A percentile compares a stretch with the other conserved stretches of the same genome.
These are phyloP conservation scores for Dothistroma septosporum DNA, from an alignment of 2,329 filamentous ascomycete species.

Conservation along the genomic window DNA sequence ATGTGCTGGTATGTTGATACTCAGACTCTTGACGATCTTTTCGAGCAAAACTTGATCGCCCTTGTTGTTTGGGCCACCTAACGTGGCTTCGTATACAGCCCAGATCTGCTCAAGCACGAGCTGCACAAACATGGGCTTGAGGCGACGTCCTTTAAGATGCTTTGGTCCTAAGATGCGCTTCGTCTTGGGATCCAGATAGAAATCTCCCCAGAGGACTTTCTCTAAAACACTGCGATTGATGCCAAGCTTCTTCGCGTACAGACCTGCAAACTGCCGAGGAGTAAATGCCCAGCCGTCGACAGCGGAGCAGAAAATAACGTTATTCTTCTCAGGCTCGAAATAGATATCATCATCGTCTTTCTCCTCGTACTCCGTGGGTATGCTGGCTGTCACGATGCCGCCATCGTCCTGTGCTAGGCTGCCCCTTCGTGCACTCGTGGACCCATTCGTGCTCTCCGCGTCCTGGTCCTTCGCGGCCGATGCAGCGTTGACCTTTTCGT, in stretches of 20 bases:
- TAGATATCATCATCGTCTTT: constrained; percentile 95
- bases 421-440: constrained; percentile 40
- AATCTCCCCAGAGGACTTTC: constrained; percentile 95
- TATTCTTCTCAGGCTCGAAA: constrained; percentile 96
- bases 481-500: constrained; percentile 73
- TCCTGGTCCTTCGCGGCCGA: constrained; percentile 38
- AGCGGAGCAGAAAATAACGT: constrained; percentile 97
- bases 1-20: constrained; percentile 78
- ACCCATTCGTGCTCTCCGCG: constrained; percentile 23
- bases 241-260: constrained; percentile 96
- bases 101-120: constrained; percentile 92
- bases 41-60: constrained; percentile 79
- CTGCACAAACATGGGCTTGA: constrained; percentile 98
- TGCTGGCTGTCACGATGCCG: constrained; percentile 44
- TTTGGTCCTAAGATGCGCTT: constrained; percentile 88
- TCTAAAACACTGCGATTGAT: constrained; percentile 85
- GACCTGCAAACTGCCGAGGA: constrained; percentile 81
- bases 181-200: constrained; percentile 93
- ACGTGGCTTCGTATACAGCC: constrained; percentile 90
- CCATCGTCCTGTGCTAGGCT: constrained; percentile 53
- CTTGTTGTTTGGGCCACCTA: constrained; percentile 73
- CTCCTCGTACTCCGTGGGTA: constrained; percentile 69
- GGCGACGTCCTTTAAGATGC: constrained; percentile 82
- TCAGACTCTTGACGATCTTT: constrained; percentile 91
- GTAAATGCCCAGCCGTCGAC: constrained; percentile 99